Base-by-base conservation (phyloP, 768 basidiomycete genomes). In the Mycena rebaudengoi region DNA sequence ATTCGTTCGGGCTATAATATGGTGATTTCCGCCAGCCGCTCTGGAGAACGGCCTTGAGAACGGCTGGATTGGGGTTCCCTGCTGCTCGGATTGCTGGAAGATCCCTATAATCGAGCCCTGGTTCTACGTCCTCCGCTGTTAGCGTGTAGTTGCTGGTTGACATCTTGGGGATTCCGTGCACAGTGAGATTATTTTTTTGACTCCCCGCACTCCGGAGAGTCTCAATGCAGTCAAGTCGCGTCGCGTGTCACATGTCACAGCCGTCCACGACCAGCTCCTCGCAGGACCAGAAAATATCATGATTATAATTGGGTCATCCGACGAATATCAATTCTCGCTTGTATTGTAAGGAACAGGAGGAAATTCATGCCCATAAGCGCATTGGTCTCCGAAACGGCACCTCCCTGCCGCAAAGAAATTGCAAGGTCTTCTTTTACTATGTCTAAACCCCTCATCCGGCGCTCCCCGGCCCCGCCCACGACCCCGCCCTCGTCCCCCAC, bases 401-500 rank as follows among this genome's bases (percentile, higher is more conserved):
- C 92, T 94, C 92, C 92, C 92, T 87, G 88, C 85, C 82, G 87
- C 86, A 86, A 88, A 94, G 84, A 94, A 94, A 85, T 84, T 90
- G 91, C 92, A 94, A 80, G 90, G 89, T 88, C 86, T 88, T 88
- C 89, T 87, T 88, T 88, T 92, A 86, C 82, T 91, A 79, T 85
- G 85, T 89, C 85, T 91, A 90, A 83, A 86, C 68, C 86, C 88
- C 63, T 84, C 85, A 43, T 85, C 85, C 39, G 83, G 85, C 61
- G 86, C 82, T 49, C 80, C 78, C 39, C 82, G 73, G 49, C 86
- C 85, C 49, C 89, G 78, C 58, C 88, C 87, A 55, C 88, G 79
- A 35, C 91, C 87, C 51, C 88, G 80, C 43, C 84, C 84, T 53
- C 88, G 80, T 44, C 82, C 82, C 50, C 83, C 75, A n/a, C 85